A percentile compares a stretch with the other conserved stretches of the same genome.
Evolutionary conservation across 441 rosid genomes (phyloP).

Genomic region (Mallotus repandus): DNA sequence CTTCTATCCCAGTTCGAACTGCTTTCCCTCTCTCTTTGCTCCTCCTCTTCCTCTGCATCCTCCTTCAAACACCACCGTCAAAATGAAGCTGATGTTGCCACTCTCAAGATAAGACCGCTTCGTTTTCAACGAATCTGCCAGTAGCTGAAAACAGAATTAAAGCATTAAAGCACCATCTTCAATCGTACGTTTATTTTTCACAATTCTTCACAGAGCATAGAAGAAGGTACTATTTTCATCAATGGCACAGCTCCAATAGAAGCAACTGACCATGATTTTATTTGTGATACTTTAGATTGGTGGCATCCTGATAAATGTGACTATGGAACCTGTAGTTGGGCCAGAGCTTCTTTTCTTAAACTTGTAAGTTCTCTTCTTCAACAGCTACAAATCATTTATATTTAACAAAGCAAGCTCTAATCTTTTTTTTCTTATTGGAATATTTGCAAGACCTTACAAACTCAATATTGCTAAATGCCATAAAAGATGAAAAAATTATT

Average conservation of each 20-base stretch:
- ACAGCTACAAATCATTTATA: too few species aligned
- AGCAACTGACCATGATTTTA: conserved; percentile 40
- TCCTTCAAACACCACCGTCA: too few species aligned
- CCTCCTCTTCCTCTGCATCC: too few species aligned
- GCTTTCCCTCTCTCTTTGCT: conserved; percentile 49
- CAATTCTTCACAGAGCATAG: conserved; percentile 8
- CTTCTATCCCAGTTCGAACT: conserved; percentile 62
- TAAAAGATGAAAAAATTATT: conserved; percentile 18
- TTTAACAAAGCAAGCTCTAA: neutral
- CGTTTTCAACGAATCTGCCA: conserved; percentile 93
- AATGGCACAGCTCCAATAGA: conserved; percentile 36
- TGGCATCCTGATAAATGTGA: conserved; percentile 42
- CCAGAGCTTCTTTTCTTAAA: conserved; percentile 30
- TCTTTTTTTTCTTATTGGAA: neutral
- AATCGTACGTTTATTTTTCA: too few species aligned
- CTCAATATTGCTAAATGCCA: conserved; percentile 30
- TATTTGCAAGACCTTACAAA: conserved; percentile 29
- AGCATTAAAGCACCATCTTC: too few species aligned
- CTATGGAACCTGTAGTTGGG: conserved; percentile 40
- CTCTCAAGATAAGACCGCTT: too few species aligned
- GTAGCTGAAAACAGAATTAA: conserved; percentile 87
- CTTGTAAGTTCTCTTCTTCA: conserved; percentile 14
- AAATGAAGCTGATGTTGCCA: too few species aligned
- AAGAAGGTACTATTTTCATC: conserved; percentile 37
- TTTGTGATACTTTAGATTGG: conserved; percentile 51